phyloP scores from a whole-genome alignment of 2,329 filamentous ascomycete genomes.

The Ceratocystis cacaofunesta region DNA sequence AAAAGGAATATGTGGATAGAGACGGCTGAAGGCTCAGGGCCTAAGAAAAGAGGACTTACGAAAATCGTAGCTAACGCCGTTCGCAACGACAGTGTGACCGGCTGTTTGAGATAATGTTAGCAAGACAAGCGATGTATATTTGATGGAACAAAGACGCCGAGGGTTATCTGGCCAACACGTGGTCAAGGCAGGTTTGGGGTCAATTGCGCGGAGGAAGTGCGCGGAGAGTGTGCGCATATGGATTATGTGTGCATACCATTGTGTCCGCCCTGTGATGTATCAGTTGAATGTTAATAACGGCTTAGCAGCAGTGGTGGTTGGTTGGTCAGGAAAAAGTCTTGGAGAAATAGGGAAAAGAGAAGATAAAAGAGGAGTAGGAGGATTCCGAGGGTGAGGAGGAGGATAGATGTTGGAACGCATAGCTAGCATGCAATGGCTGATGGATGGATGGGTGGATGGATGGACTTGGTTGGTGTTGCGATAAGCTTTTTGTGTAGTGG shows the following conservation, averaged over 20 bases:
- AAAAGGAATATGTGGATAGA: background rate
- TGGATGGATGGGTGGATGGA: background rate
- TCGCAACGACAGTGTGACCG: slow-evolving; percentile 17
- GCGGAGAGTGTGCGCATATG: too few relatives aligned
- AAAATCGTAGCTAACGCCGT: slow-evolving; percentile 19
- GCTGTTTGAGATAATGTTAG: slow-evolving; percentile 17
- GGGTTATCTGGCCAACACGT: background rate
- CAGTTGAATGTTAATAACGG: background rate
- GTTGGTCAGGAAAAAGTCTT: background rate
- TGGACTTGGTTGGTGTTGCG: background rate
- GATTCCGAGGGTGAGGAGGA: background rate
- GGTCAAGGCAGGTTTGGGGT: background rate
- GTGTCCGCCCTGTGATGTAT: slow-evolving; percentile 14
- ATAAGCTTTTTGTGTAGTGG: background rate
- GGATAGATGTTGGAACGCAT: background rate
- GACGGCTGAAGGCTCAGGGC: slow-evolving; percentile 34
- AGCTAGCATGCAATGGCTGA: background rate
- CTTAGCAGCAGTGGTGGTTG: background rate
- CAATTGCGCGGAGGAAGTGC: background rate
- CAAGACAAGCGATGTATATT: background rate
- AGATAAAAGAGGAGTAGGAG: background rate
- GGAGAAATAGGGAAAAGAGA: background rate
- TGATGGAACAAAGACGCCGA: background rate
- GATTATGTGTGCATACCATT: slow-evolving; percentile 10
- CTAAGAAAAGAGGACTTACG: slow-evolving; percentile 30